Evolutionary conservation across 768 basidiomycete genomes (phyloP), one percentile per base, ranked within the genome.

Genomic region (Hericium rajendrae): DNA sequence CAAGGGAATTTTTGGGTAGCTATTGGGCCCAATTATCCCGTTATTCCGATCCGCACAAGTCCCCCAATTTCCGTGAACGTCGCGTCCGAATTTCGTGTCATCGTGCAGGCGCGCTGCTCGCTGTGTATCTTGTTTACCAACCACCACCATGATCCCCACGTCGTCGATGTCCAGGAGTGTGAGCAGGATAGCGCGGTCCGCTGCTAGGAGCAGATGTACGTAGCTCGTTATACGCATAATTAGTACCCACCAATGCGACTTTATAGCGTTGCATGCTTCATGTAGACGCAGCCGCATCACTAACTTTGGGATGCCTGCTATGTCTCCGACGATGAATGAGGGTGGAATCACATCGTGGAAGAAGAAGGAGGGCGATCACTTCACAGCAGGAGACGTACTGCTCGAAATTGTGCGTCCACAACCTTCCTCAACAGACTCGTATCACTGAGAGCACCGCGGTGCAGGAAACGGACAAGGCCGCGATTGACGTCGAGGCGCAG

Each of bases 401-500:
- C 77, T 95, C 51, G 92, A 95, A 76, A 90, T 95, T 64, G 93
- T 94, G 64, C 63, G 86, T 76, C 48, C 4, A 26, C 16, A 32
- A 51, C 20, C 4, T 48, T n/a, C 22, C 26, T 24, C 16, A 48
- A 38, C 52, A n/a, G 20, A 46, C 51, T 32, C 48, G 18, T 11
- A 20, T 39, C 50, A 46, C 56, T 48, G 20, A 13, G 20, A 57
- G 39, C 46, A 39, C 28, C 16, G 58, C 43, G 22, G 41, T n/a
- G 54, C 71, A 93, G 91, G 91, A 93, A 78, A 93, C 91, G 46
- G 91, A 93, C 78, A 92, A 92, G 71, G 90, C 95, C 15, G 94
- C 93, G 2, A 97, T 98, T 67, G 97, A 99, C 69, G 95, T 99
- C 6, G 97, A 99, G 73, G 94, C 97, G 13, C 94, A 94, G 72